Conservation (phyloP, 257 asterid genomes). For the Euphrasia confusa region DNA sequence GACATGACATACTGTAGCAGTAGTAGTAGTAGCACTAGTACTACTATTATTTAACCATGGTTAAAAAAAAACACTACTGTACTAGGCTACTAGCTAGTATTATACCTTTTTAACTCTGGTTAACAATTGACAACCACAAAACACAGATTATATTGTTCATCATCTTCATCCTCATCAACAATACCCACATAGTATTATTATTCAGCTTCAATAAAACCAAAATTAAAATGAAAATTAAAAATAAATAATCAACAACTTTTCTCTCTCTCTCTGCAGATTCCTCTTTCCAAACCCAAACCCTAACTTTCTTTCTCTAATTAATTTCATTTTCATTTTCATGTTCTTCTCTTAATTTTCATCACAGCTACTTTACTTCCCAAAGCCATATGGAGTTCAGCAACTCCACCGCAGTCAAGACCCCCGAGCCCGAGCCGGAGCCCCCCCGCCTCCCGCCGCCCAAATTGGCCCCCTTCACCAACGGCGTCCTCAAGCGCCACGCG, state of each 20-base stretch:
- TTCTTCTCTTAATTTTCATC: conserved; percentile 12
- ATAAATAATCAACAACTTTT: neutral
- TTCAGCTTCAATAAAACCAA: no score
- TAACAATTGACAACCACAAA: conserved; percentile 32
- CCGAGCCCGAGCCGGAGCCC: conserved; percentile 34
- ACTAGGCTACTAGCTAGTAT: no score
- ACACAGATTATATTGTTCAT: conserved; percentile 20
- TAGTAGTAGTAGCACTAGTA: no score
- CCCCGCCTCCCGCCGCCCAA: conserved; percentile 29
- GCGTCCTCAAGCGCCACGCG: conserved; percentile 45
- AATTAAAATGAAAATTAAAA: no score
- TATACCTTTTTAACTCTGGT: conserved; percentile 33
- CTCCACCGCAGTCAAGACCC: conserved; percentile 31
- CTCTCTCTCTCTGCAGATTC: neutral
- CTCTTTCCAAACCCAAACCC: conserved; percentile 22
- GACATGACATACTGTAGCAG: neutral
- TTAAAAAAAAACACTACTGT: no score
- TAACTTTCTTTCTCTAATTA: neutral
- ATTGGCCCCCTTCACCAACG: conserved; percentile 31
- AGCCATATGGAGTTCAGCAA: conserved; percentile 39
- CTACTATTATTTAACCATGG: conserved; percentile 16
- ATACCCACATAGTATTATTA: no score
- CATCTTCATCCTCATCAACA: conserved; percentile 11
- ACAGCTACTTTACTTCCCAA: no score
- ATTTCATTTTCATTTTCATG: neutral